A percentile compares a stretch with the other conserved stretches of the same genome.
phyloP scores from a whole-genome alignment of 2,329 filamentous ascomycete genomes.

The Talaromyces sp. region DNA sequence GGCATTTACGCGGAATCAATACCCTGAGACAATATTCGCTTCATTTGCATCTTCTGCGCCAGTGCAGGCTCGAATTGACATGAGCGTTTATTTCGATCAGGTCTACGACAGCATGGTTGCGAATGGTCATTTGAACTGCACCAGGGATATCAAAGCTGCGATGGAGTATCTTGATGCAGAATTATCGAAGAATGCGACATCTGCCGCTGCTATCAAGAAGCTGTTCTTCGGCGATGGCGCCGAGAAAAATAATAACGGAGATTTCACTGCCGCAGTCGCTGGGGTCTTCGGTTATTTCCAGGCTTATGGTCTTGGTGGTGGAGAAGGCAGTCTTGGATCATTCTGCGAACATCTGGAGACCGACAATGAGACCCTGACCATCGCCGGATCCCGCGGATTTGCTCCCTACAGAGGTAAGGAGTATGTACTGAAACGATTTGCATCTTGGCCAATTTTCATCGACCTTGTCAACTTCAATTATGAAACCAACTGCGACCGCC shows the following conservation, averaged over 20 bases:
- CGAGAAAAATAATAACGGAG: conserved; percentile 50
- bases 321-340: conserved; percentile 34
- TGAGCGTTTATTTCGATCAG: conserved; percentile 56
- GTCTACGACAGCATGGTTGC: conserved; percentile 52
- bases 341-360: conserved; percentile 54
- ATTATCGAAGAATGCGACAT: conserved; percentile 38
- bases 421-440: conserved; percentile 47
- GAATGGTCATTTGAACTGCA: conserved; percentile 56
- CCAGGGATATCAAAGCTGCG: conserved; percentile 53
- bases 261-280: conserved; percentile 50
- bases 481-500: conserved; percentile 45
- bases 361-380: conserved; percentile 40
- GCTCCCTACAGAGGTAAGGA: conserved; percentile 45
- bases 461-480: conserved; percentile 43
- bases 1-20: conserved; percentile 47
- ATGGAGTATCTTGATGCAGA: conserved; percentile 53
- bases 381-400: conserved; percentile 46
- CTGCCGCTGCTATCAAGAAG: conserved; percentile 48
- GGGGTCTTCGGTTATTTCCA: conserved; percentile 50
- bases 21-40: conserved; percentile 46
- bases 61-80: conserved; percentile 52
- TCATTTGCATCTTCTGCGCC: conserved; percentile 47
- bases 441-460: conserved; percentile 43
- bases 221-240: conserved; percentile 53
- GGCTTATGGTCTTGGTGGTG: conserved; percentile 45